phyloP scores from a whole-genome alignment of 768 basidiomycete species.

The Clathrus columnatus region DNA sequence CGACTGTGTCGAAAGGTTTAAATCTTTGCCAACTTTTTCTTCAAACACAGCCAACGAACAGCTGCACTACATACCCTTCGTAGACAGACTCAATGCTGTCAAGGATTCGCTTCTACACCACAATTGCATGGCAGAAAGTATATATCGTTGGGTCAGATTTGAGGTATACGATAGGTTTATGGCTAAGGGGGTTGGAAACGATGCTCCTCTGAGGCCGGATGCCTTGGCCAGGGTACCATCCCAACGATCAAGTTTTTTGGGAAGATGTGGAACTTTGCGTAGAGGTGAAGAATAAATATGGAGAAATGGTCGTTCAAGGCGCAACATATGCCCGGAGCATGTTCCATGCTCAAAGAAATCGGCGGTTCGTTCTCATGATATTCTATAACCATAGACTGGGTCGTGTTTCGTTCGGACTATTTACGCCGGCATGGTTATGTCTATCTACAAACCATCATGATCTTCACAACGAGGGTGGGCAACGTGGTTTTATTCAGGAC shows the following conservation, averaged over 20 bases:
- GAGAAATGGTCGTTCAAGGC: not conserved
- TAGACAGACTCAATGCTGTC: not conserved
- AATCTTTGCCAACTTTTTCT: too few relatives aligned
- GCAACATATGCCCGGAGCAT: conserved; percentile 1
- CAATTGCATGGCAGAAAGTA: not conserved
- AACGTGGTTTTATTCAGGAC: not conserved
- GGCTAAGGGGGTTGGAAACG: not conserved
- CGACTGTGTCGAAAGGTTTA: too few relatives aligned
- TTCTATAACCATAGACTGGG: not conserved
- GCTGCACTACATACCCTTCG: not conserved
- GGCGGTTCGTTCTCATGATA: not conserved
- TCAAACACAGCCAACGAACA: not conserved
- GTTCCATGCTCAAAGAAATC: not conserved
- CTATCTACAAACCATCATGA: not conserved
- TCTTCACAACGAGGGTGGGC: not conserved
- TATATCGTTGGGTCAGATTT: not conserved
- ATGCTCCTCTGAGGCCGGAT: not conserved
- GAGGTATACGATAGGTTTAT: not conserved
- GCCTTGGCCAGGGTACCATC: not conserved
- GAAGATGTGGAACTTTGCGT: not conserved
- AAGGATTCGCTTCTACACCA: not conserved
- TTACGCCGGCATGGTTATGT: not conserved
- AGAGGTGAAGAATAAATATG: not conserved
- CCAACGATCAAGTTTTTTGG: not conserved
- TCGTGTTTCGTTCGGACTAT: not conserved